These are phyloP conservation scores for Neurospora sp. DNA, from an alignment of 495 filamentous ascomycete genomes.

Conservation along the genomic window DNA sequence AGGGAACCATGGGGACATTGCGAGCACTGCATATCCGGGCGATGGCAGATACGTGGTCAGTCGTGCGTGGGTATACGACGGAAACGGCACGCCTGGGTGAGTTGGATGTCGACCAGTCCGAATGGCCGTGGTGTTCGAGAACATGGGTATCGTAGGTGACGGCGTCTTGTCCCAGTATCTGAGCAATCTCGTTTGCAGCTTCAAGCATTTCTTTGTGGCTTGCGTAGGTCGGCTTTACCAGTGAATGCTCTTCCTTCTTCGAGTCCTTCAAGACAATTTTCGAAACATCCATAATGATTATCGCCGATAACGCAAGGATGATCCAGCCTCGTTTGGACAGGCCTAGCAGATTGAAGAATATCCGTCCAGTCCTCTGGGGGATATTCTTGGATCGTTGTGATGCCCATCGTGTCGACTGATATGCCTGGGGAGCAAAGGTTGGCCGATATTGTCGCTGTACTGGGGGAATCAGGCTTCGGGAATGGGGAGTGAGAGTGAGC, in stretches of 20 bases:
- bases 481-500: not conserved
- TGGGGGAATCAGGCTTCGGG: not conserved
- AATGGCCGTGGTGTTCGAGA: conserved; percentile 67
- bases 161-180: conserved; percentile 48
- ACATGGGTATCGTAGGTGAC: conserved; percentile 69
- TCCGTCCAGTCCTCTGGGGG: not conserved
- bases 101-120: conserved; percentile 81
- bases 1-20: conserved; percentile 75
- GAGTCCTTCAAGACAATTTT: not conserved
- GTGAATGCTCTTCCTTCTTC: not conserved
- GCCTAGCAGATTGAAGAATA: not conserved
- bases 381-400: not conserved
- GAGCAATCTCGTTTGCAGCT: conserved; percentile 52
- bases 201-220: conserved; percentile 21
- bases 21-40: conserved; percentile 68
- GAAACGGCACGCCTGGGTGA: conserved; percentile 60
- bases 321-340: not conserved
- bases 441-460: not conserved
- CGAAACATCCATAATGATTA: not conserved
- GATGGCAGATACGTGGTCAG: conserved; percentile 68
- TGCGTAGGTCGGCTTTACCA: conserved; percentile 7
- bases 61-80: conserved; percentile 61
- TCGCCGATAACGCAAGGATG: not conserved
- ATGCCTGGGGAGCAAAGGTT: not conserved
- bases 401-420: not conserved